A percentile compares a stretch with the other conserved stretches of the same genome.
Conservation (phyloP, 2,329 filamentous ascomycete genomes). For the Aspergillus vadensis region DNA sequence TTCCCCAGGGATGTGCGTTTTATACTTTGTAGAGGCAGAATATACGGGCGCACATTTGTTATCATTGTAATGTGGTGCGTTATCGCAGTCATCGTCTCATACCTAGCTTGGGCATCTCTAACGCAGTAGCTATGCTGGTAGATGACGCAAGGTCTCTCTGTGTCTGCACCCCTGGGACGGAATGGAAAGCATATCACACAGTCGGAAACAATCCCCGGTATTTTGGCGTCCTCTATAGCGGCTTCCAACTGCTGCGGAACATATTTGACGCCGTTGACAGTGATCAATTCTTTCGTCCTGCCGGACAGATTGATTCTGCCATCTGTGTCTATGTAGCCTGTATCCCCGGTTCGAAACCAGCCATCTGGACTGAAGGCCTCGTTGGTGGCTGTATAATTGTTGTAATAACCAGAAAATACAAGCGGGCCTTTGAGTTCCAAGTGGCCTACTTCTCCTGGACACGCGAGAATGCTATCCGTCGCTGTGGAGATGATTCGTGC, state of each 20-base stretch:
- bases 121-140: conserved; percentile 34
- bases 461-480: background rate
- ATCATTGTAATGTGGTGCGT: conserved; percentile 1
- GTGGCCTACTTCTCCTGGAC: conserved; percentile 13
- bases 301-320: conserved; percentile 18
- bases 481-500: conserved; percentile 19
- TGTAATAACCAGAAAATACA: conserved; percentile 35
- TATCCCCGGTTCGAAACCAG: conserved; percentile 35
- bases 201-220: conserved; percentile 24
- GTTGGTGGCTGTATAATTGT: conserved; percentile 30
- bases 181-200: conserved; percentile 46
- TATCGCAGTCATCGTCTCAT: conserved; percentile 8
- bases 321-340: conserved; percentile 15
- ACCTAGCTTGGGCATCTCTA: conserved; percentile 8
- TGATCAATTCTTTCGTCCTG: conserved; percentile 46
- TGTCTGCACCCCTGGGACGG: conserved; percentile 26
- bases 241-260: conserved; percentile 41
- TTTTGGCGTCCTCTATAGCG: conserved; percentile 39
- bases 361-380: conserved; percentile 31
- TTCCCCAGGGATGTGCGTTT: conserved; percentile 18
- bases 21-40: conserved; percentile 14
- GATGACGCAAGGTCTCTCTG: conserved; percentile 44
- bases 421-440: conserved; percentile 27
- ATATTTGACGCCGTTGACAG: conserved; percentile 52
- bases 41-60: background rate